Base-by-base conservation (phyloP, 345 rosid genomes). In the Kernera saxatilis region DNA sequence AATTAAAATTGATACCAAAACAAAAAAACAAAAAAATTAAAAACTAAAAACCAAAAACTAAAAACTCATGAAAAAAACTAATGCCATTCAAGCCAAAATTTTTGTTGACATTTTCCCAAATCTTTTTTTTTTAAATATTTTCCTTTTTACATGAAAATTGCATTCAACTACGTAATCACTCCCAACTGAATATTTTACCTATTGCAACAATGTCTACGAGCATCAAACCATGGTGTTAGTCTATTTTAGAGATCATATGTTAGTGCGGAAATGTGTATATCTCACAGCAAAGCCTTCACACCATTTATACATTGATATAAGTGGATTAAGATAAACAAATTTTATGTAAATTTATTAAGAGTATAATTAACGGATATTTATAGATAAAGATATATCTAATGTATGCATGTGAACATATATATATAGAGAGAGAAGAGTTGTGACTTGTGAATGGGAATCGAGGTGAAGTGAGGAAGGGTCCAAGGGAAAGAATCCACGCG, bases 401-500 rank as follows among this genome's bases (percentile, higher is more conserved):
- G 44, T 64, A 35, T 45, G 76, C 64, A 73, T 73, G 58, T 64
- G 65, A 55, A 55, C 65, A 55, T 56, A 58, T 23, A 41, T 17
- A 27, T 23, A n/a, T n/a, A 46, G 54, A 45, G 66, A 62, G 54
- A 76, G 25, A 48, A 40, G 52, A 50, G 67, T 22, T 72, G 39
- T 79, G 44, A 74, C 48, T 51, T 22, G 60, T 44, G 66, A 50
- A 25, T 45, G 70, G 45, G 61, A 40, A 60, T 52, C 37, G 37
- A 70, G 79, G 76, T 58, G 66, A 30, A 35, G 67, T 58, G 29
- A 59, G 64, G 82, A 87, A 82, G 63, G 64, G 53, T 88, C 90
- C 89, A 85, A 84, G 63, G 43, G 82, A 78, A 87, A 73, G 60
- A 69, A 15, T 69, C 82, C 86, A 85, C 82, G 65, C 66, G 41